These are phyloP conservation scores for Albugo laibachii DNA, from an alignment of 352 stramenopile genomes.

Conservation along the genomic window DNA sequence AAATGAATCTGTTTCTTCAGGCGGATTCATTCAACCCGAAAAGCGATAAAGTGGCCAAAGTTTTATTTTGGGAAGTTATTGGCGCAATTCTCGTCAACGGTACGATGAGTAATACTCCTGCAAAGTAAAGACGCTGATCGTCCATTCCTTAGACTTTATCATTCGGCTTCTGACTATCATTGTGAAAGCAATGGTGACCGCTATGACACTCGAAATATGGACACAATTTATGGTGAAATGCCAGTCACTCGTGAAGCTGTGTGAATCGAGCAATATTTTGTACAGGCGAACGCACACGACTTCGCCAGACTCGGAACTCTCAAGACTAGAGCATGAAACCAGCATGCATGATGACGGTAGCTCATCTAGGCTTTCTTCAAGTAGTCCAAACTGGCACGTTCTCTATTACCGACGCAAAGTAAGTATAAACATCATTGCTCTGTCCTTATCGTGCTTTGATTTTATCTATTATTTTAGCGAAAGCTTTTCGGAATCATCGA, in stretches of 20 bases:
- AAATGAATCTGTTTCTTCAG: conserved; percentile 11
- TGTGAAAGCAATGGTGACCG: conserved; percentile 32
- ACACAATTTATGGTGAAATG: too few relatives aligned
- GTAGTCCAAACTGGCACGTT: too few relatives aligned
- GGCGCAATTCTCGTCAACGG: conserved; percentile 64
- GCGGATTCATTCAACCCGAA: not conserved
- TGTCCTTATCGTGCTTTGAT: not conserved
- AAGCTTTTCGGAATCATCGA: conserved; percentile 66
- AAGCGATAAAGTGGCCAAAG: conserved; percentile 5
- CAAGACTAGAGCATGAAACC: too few relatives aligned
- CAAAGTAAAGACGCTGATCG: not conserved
- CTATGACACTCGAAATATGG: conserved; percentile 15
- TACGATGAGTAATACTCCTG: conserved; percentile 4
- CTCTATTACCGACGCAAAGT: conserved; percentile 31
- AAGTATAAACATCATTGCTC: not conserved
- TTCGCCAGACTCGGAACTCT: too few relatives aligned
- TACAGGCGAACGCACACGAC: too few relatives aligned
- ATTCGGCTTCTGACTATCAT: conserved; percentile 35
- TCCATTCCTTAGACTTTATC: conserved; percentile 30
- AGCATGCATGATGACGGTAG: too few relatives aligned
- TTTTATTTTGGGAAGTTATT: conserved; percentile 37
- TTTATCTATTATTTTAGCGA: conserved; percentile 11
- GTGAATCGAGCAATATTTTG: too few relatives aligned
- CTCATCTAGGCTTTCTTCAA: too few relatives aligned
- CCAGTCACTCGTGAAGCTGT: too few relatives aligned